A percentile compares a stretch with the other conserved stretches of the same genome.
Evolutionary conservation across 2,329 filamentous ascomycete genomes (phyloP).

Genomic region (Microsporum ferrugineum): DNA sequence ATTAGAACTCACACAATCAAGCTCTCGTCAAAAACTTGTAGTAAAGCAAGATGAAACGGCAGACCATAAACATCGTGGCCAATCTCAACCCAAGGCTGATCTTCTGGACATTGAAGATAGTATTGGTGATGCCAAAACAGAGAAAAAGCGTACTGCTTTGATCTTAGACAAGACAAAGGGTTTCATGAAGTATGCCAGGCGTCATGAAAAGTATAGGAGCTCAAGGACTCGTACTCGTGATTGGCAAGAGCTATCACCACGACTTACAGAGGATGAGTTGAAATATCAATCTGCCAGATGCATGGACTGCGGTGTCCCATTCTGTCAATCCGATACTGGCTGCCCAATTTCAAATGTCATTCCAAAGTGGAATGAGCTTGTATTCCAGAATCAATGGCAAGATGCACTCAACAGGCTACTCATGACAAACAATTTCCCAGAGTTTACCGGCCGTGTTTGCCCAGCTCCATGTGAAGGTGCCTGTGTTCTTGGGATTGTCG

Average conservation of each 20-base stretch:
- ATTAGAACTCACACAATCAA: constrained; percentile 57
- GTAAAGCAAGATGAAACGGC: constrained; percentile 32
- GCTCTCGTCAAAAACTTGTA: constrained; percentile 10
- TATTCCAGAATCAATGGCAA: constrained; percentile 67
- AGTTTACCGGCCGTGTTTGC: constrained; percentile 94
- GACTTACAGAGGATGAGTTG: constrained; percentile 84
- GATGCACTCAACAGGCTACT: constrained; percentile 83
- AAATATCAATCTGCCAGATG: constrained; percentile 95
- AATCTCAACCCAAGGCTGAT: constrained; percentile 57
- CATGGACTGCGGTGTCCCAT: constrained; percentile 98
- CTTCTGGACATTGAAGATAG: constrained; percentile 86
- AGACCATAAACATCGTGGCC: constrained; percentile 49
- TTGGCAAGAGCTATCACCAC: constrained; percentile 81
- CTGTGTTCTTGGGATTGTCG: constrained; percentile 91
- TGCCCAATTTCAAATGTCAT: constrained; percentile 97
- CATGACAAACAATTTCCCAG: constrained; percentile 97
- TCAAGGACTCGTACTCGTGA: constrained; percentile 77
- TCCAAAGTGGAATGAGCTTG: constrained; percentile 86
- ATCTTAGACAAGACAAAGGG: constrained; percentile 96
- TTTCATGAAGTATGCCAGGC: constrained; percentile 94
- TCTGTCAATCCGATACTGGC: constrained; percentile 92
- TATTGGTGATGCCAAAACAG: constrained; percentile 66
- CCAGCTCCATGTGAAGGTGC: constrained; percentile 93
- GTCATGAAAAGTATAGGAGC: constrained; percentile 83
- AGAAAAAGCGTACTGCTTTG: constrained; percentile 80